Evolutionary conservation across 768 basidiomycete species (phyloP).

Genomic region (Leccinum pellstonianum): DNA sequence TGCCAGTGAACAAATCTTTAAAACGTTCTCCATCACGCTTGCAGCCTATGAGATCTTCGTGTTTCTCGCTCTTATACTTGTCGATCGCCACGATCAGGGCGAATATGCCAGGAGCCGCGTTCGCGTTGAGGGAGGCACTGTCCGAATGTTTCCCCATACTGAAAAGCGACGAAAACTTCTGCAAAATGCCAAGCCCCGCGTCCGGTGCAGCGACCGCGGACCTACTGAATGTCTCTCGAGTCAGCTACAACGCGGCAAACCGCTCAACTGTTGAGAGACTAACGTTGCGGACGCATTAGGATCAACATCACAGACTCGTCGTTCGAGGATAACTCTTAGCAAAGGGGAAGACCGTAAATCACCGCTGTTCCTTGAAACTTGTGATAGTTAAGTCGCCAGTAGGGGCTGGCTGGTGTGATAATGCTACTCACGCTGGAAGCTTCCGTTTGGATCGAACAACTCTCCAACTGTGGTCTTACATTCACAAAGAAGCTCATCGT

Average conservation of each 20-base stretch:
- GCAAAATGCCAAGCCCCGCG: not conserved
- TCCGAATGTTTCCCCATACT: not conserved
- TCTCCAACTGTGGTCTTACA: constrained; percentile 1
- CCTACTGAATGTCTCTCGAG: constrained; percentile 1
- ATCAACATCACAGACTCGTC: not conserved
- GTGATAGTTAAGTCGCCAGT: not conserved
- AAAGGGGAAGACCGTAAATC: not conserved
- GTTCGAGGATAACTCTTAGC: not conserved
- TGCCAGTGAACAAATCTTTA: constrained; percentile 6
- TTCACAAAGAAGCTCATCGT: not conserved
- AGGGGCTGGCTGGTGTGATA: not conserved
- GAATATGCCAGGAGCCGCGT: constrained; percentile 17
- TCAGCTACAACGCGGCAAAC: not conserved
- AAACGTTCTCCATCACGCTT: constrained; percentile 18
- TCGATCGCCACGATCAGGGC: constrained; percentile 21
- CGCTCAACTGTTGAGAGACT: constrained; percentile 9
- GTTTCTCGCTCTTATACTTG: not conserved
- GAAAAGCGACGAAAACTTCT: not conserved
- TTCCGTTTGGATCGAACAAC: not conserved
- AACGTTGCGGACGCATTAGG: not conserved
- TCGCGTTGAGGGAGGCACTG: not conserved
- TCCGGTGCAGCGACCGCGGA: not conserved
- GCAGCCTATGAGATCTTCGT: constrained; percentile 14
- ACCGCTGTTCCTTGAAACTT: not conserved
- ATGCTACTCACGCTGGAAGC: not conserved